These are phyloP conservation scores for Farysia itapuensis DNA, from an alignment of 1,284 basidiomycete species.

Conservation along the genomic window DNA sequence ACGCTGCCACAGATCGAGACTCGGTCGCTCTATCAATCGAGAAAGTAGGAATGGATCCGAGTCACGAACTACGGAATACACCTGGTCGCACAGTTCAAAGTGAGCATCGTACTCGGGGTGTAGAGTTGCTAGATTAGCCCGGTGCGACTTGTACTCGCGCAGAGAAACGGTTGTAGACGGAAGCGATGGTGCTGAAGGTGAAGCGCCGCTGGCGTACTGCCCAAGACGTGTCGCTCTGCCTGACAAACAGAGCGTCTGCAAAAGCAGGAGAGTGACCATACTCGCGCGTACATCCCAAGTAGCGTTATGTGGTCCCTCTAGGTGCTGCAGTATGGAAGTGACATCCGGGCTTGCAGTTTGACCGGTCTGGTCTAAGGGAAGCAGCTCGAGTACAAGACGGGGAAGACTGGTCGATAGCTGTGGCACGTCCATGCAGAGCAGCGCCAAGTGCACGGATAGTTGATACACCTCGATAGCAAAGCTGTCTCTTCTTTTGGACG, in stretches of 20 bases:
- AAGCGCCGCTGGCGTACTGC: constrained; percentile 6
- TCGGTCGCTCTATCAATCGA: background rate
- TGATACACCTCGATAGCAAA: constrained; percentile 33
- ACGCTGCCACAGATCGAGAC: constrained; percentile 16
- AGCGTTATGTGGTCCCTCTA: background rate
- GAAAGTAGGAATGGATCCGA: constrained; percentile 7
- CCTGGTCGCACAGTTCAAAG: constrained; percentile 4
- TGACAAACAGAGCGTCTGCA: constrained; percentile 18
- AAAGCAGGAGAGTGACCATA: constrained; percentile 5
- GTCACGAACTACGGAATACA: constrained; percentile 5
- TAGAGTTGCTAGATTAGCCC: background rate
- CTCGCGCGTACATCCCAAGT: background rate
- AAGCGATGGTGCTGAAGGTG: background rate
- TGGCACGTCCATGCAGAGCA: constrained; percentile 13
- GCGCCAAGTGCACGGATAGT: constrained; percentile 4
- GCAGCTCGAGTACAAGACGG: constrained; percentile 18
- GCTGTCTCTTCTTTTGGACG: constrained; percentile 11
- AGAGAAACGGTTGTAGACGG: background rate
- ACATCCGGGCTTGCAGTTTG: background rate
- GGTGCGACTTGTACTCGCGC: constrained; percentile 2
- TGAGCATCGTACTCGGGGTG: background rate
- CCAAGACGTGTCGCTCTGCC: constrained; percentile 19
- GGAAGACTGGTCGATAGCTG: constrained; percentile 19
- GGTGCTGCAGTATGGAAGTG: background rate
- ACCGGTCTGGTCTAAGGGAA: background rate